Conservation (phyloP, 345 rosid genomes). For the Dimocarpus longan region DNA sequence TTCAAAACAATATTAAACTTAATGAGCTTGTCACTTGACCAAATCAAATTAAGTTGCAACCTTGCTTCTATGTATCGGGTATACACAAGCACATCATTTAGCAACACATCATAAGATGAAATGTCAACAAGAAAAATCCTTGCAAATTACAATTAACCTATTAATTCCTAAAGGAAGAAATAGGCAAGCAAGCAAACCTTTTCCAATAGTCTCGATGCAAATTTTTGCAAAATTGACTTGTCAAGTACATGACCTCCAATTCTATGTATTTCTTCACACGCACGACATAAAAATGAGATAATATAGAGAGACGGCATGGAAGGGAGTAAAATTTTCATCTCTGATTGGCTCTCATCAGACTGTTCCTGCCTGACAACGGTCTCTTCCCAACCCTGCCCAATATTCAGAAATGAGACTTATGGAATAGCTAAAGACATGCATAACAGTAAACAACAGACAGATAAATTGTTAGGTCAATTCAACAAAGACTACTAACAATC, state of each 20-base stretch:
- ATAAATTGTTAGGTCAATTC: neutral
- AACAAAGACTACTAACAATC: neutral
- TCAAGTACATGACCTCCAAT: conserved; percentile 98
- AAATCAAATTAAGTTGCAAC: neutral
- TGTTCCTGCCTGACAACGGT: conserved; percentile 83
- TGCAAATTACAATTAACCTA: neutral
- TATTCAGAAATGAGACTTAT: conserved; percentile 23
- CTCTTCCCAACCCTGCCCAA: conserved; percentile 96
- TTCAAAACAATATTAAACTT: neutral
- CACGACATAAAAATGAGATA: conserved; percentile 85
- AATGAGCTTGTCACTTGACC: neutral
- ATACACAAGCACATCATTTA: neutral
- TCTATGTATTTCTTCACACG: conserved; percentile 96
- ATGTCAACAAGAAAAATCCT: neutral
- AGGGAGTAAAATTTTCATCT: conserved; percentile 90
- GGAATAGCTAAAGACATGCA: neutral
- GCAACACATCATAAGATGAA: neutral
- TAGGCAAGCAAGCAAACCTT: conserved; percentile 49
- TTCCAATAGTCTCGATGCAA: conserved; percentile 71
- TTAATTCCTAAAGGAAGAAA: neutral
- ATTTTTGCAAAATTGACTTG: conserved; percentile 78
- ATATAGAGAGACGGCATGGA: conserved; percentile 93
- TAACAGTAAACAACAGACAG: conserved; percentile 10
- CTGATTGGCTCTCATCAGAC: conserved; percentile 62
- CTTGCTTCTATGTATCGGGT: neutral